phyloP scores from a whole-genome alignment of 345 rosid species.

The Eucalyptus dawsonii region DNA sequence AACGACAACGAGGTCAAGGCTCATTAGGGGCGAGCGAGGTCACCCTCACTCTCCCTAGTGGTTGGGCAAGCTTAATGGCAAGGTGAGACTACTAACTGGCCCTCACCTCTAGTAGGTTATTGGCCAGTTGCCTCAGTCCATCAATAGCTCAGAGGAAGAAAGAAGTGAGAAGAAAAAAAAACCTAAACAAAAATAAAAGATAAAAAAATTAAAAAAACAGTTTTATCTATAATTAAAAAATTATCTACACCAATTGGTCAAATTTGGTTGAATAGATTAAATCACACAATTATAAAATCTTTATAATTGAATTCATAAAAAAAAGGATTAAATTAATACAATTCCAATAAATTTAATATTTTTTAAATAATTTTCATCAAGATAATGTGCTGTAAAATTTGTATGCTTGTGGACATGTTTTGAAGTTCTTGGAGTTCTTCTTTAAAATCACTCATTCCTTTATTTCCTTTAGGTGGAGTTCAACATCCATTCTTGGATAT shows the following conservation, averaged over 20 bases:
- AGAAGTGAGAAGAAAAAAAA: too few relatives aligned
- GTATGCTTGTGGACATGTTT: neutral
- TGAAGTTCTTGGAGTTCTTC: neutral
- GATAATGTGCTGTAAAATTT: neutral
- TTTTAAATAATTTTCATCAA: too few relatives aligned
- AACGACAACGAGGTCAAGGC: accelerated
- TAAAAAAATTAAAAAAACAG: too few relatives aligned
- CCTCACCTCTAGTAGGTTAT: accelerated
- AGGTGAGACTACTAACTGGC: accelerated
- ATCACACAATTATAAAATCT: accelerated
- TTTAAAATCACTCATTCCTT: neutral
- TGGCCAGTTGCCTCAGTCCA: accelerated
- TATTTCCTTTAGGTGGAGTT: neutral
- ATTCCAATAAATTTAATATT: too few relatives aligned
- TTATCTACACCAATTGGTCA: accelerated
- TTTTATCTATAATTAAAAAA: too few relatives aligned
- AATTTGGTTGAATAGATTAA: accelerated
- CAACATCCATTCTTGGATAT: neutral
- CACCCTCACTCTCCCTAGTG: accelerated
- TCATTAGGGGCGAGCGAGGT: too few relatives aligned
- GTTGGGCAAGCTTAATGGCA: too few relatives aligned
- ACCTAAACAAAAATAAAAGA: too few relatives aligned
- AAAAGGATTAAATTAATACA: accelerated
- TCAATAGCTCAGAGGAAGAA: accelerated
- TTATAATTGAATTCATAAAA: accelerated